phyloP scores from a whole-genome alignment of 2,329 filamentous ascomycete genomes.

The Paecilomyces formosus region DNA sequence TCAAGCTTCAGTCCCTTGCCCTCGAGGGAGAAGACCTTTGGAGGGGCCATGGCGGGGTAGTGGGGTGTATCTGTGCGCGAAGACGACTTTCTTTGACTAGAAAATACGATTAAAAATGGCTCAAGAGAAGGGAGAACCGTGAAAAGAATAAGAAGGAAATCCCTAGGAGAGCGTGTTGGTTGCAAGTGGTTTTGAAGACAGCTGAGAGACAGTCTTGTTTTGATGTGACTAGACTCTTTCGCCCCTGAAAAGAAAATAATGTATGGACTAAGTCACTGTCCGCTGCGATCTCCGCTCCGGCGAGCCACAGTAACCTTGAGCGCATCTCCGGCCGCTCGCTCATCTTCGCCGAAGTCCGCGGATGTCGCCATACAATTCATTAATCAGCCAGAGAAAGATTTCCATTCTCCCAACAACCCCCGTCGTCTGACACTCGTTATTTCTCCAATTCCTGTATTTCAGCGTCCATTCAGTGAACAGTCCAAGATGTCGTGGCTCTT shows the following conservation, averaged over 20 bases:
- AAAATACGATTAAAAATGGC: not conserved
- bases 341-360: not conserved
- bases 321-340: conserved; percentile 5
- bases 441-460: not conserved
- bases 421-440: not conserved
- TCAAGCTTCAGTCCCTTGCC: conserved; percentile 90
- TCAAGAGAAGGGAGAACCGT: not conserved
- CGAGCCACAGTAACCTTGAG: conserved; percentile 9
- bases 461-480: not conserved
- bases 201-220: conserved; percentile 7
- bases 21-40: conserved; percentile 73
- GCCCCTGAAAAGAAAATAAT: conserved; percentile 9
- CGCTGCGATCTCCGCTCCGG: conserved; percentile 12
- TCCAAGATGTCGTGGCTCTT: conserved; percentile 29
- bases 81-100: not conserved
- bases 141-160: not conserved
- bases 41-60: conserved; percentile 44
- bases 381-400: conserved; percentile 10
- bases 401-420: not conserved
- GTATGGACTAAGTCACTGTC: conserved; percentile 1
- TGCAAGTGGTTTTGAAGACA: conserved; percentile 6
- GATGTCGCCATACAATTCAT: conserved; percentile 7
- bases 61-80: conserved; percentile 7
- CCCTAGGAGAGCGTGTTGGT: not conserved
- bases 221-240: conserved; percentile 1